phyloP scores from a whole-genome alignment of 2,329 filamentous ascomycete species.

The Neoascochyta sp. region DNA sequence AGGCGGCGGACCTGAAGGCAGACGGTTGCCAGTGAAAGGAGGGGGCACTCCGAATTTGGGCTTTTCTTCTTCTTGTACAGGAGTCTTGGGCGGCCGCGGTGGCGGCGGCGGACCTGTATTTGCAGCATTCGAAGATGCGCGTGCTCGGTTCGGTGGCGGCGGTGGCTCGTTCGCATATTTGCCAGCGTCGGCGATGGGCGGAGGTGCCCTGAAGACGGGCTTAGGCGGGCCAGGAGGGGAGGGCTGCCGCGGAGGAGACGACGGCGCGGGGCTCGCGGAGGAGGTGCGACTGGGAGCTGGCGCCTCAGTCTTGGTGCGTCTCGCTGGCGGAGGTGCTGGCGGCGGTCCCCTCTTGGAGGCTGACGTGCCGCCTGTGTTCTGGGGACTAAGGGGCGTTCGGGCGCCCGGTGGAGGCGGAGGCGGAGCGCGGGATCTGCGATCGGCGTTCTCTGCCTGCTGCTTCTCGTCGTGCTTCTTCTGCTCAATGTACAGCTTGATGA shows the following conservation, averaged over 20 bases:
- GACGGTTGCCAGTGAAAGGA: conserved; percentile 65
- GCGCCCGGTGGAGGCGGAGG: conserved; percentile 59
- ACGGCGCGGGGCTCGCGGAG: conserved; percentile 55
- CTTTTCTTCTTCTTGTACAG: conserved; percentile 60
- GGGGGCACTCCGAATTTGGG: conserved; percentile 74
- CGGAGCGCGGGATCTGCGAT: conserved; percentile 53
- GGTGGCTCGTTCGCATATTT: conserved; percentile 64
- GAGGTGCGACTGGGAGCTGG: conserved; percentile 42
- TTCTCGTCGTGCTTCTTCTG: conserved; percentile 56
- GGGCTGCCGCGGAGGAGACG: conserved; percentile 67
- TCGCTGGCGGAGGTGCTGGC: conserved; percentile 55
- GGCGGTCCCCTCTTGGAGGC: conserved; percentile 59
- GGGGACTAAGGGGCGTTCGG: conserved; percentile 54
- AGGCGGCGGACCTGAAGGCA: conserved; percentile 63
- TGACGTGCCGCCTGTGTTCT: conserved; percentile 58
- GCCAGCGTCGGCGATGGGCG: conserved; percentile 83
- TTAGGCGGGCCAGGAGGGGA: conserved; percentile 58
- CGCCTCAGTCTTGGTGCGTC: conserved; percentile 44
- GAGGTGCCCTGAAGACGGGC: conserved; percentile 76
- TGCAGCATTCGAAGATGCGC: conserved; percentile 49
- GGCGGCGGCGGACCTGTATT: conserved; percentile 64
- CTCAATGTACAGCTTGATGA: conserved; percentile 65
- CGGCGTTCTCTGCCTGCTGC: conserved; percentile 45
- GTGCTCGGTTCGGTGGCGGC: conserved; percentile 45
- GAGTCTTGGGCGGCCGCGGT: conserved; percentile 51